A percentile compares a stretch with the other conserved stretches of the same genome.
Evolutionary conservation across 345 rosid genomes (phyloP).

Genomic region (Clausena lansium): DNA sequence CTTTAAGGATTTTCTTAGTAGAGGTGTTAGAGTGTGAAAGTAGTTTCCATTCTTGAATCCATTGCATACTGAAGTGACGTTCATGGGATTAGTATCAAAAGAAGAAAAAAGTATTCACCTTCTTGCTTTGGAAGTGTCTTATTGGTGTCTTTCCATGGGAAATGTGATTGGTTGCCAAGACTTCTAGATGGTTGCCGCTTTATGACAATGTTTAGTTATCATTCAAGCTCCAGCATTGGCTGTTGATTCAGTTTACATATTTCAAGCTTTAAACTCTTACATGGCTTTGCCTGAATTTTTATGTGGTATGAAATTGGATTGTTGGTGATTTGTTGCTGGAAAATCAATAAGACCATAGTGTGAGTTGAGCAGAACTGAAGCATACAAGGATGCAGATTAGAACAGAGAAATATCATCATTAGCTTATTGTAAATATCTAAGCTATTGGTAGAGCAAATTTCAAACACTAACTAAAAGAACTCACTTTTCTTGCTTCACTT

Average conservation of each 20-base stretch:
- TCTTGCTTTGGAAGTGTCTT: not conserved
- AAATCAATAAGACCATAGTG: not conserved
- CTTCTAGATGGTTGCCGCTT: not conserved
- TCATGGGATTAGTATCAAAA: not conserved
- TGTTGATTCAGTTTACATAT: not conserved
- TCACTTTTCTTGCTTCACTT: not conserved
- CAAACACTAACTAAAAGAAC: not conserved
- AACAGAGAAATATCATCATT: not conserved
- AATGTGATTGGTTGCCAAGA: not conserved
- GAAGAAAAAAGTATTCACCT: not conserved
- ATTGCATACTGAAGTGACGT: not conserved
- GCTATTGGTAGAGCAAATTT: not conserved
- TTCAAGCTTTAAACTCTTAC: not conserved
- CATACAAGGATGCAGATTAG: not conserved
- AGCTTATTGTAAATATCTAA: not conserved
- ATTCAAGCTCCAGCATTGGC: not conserved
- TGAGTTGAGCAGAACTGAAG: not conserved
- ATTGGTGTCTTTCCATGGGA: not conserved
- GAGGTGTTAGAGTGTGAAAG: not conserved
- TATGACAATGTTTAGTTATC: too few relatives aligned
- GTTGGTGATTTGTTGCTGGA: not conserved
- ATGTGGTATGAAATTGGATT: not conserved
- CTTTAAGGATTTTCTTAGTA: not conserved
- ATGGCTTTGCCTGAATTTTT: not conserved
- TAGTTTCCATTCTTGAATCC: not conserved